Evolutionary conservation across 768 basidiomycete species (phyloP).

Genomic region (Boletales sp.): DNA sequence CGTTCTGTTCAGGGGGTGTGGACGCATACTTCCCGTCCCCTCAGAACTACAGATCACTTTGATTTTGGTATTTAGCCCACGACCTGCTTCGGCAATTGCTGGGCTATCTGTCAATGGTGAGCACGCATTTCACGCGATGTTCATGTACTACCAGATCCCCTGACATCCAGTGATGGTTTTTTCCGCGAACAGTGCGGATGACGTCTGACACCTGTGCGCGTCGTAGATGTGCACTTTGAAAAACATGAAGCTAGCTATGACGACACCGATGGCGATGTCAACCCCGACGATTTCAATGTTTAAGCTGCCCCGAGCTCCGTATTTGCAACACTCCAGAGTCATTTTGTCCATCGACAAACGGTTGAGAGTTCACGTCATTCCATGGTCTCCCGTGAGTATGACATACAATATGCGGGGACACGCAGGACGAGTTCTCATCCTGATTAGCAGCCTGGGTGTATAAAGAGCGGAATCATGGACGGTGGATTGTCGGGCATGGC

Average conservation of each 20-base stretch:
- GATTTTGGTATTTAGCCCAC: slow-evolving; percentile 13
- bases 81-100: slow-evolving; percentile 39
- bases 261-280: slow-evolving; percentile 61
- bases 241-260: slow-evolving; percentile 67
- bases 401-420: too few species aligned
- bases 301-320: slow-evolving; percentile 56
- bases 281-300: slow-evolving; percentile 55
- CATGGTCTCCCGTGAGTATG: slow-evolving; percentile 69
- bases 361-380: slow-evolving; percentile 55
- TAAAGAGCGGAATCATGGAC: slow-evolving; percentile 69
- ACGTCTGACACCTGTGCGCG: slow-evolving; percentile 8
- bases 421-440: background rate
- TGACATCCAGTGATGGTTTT: too few species aligned
- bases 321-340: slow-evolving; percentile 60
- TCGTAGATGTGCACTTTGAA: slow-evolving; percentile 1
- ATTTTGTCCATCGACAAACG: slow-evolving; percentile 54
- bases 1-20: background rate
- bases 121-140: background rate
- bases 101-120: slow-evolving; percentile 47
- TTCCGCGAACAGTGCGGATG: slow-evolving; percentile 45
- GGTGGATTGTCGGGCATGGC: slow-evolving; percentile 56
- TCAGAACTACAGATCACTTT: background rate
- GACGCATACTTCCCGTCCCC: background rate
- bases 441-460: slow-evolving; percentile 63
- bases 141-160: background rate